phyloP scores from a whole-genome alignment of 768 basidiomycete species.

The Aureoboletus auriporus region DNA sequence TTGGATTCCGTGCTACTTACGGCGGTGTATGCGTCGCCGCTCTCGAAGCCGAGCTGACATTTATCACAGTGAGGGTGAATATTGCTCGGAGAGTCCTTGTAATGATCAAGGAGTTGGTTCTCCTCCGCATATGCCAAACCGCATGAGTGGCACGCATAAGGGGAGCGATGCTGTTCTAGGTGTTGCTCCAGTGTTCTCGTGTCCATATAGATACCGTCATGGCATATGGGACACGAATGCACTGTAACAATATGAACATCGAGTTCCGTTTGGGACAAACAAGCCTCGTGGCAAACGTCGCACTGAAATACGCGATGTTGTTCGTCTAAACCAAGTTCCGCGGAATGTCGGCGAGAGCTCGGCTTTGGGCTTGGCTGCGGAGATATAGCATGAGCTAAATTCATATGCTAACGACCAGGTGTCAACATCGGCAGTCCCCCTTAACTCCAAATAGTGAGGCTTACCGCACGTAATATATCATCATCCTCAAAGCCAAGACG shows the following conservation, averaged over 20 bases:
- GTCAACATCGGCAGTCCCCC: slow-evolving; percentile 7
- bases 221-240: slow-evolving; percentile 31
- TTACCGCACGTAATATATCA: slow-evolving; percentile 26
- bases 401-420: slow-evolving; percentile 14
- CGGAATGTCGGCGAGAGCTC: slow-evolving; percentile 8
- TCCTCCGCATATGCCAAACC: slow-evolving; percentile 25
- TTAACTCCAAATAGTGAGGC: slow-evolving; percentile 9
- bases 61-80: slow-evolving; percentile 35
- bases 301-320: slow-evolving; percentile 13
- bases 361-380: slow-evolving; percentile 10
- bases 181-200: slow-evolving; percentile 23
- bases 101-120: slow-evolving; percentile 38
- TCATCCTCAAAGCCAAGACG: slow-evolving; percentile 34
- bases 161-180: slow-evolving; percentile 26
- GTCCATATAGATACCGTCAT: slow-evolving; percentile 29
- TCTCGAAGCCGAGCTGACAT: slow-evolving; percentile 35
- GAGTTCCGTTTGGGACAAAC: slow-evolving; percentile 21
- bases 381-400: slow-evolving; percentile 12
- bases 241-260: slow-evolving; percentile 28
- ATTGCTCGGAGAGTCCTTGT: slow-evolving; percentile 31
- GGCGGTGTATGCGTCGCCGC: slow-evolving; percentile 22
- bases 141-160: slow-evolving; percentile 24
- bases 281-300: slow-evolving; percentile 22
- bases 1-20: slow-evolving; percentile 19
- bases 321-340: slow-evolving; percentile 5